Evolutionary conservation across 2,329 filamentous ascomycete species (phyloP), one percentile per base, ranked within the genome.

Genomic region (Geoglossum cookeanum): DNA sequence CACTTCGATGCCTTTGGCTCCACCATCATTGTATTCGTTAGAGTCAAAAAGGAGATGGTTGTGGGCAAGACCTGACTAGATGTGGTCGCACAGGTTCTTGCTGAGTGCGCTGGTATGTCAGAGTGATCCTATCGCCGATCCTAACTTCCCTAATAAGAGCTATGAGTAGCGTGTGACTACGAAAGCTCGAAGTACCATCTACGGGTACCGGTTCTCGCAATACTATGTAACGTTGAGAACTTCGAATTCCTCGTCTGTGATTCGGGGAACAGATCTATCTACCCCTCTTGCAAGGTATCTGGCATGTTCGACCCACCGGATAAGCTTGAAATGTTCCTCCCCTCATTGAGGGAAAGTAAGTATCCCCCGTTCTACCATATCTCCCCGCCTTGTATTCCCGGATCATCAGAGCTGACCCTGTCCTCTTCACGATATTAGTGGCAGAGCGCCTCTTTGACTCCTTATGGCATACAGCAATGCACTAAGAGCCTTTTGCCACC

Each of bases 161-260:
- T 22, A 22, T 22, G 22, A 22, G n/a, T 55, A 58, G 57, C 33
- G 1, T 56, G 57, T 32, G 57, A 58, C 9, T 58, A 44, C 33
- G 52, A 9, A 30, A 58, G 56, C 29, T 32, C 27, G 9, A 55
- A 58, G 57, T 3, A 3, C 7, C 1, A 53, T 2, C 37, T 45
- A 9, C 56, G 57, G 57, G 51, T 58, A 4, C 57, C 57, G 3
- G 56, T 58, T n/a, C 57, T 58, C 22, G 51, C 57, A 8, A 58
- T 58, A 4, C 29, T 55, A 9, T 56, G 57, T 33, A 52, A 58
- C 3, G 51, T 52, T 7, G 39, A 29, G 6, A 56, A 58, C 5
- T 58, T 58, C 22, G 57, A 58, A 9, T 58, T 39, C n/a, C 44
- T 58, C 2, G 51, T 58, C 22, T 58, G 56, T 29, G 52, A 55